Percentiles rank a stretch among this genome's conserved stretches.
Evolutionary conservation across 2,329 filamentous ascomycete genomes (phyloP).

Genomic region (Amesomyces nigricolor): DNA sequence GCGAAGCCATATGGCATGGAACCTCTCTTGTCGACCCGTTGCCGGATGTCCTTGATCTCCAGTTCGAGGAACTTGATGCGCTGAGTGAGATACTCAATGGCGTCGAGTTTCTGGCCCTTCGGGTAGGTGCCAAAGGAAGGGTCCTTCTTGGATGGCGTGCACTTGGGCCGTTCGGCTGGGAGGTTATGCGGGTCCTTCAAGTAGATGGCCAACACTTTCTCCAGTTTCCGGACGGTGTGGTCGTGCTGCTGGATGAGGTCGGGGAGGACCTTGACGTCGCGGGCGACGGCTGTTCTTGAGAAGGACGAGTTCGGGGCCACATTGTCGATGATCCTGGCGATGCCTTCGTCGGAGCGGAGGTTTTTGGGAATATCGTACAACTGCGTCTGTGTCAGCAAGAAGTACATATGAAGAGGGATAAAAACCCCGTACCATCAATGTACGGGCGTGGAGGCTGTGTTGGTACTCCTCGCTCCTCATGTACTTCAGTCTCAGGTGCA

Average conservation of each 20-base stretch:
- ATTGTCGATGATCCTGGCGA: constrained; percentile 75
- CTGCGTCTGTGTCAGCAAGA: constrained; percentile 38
- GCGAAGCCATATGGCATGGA: constrained; percentile 91
- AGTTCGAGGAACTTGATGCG: constrained; percentile 77
- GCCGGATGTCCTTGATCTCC: constrained; percentile 77
- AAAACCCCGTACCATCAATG: constrained; percentile 51
- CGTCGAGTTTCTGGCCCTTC: constrained; percentile 73
- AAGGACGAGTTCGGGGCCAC: constrained; percentile 73
- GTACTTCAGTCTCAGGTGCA: constrained; percentile 66
- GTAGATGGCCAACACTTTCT: constrained; percentile 81
- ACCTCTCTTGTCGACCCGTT: constrained; percentile 77
- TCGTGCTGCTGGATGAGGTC: constrained; percentile 80
- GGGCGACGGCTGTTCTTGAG: constrained; percentile 74
- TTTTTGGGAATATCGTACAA: constrained; percentile 77
- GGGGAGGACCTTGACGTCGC: constrained; percentile 88
- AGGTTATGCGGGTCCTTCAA: constrained; percentile 79
- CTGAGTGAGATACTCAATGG: constrained; percentile 86
- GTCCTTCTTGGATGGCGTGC: constrained; percentile 76
- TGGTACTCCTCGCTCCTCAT: constrained; percentile 87
- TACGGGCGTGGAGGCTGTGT: constrained; percentile 72
- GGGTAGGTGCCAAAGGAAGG: constrained; percentile 58
- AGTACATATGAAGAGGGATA: not conserved
- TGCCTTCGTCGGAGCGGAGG: constrained; percentile 77
- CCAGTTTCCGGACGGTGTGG: constrained; percentile 71
- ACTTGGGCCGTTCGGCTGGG: constrained; percentile 69